A percentile compares a stretch with the other conserved stretches of the same genome.
Evolutionary conservation across 2,329 filamentous ascomycete genomes (phyloP).

Genomic region (Trichoderma sp.): DNA sequence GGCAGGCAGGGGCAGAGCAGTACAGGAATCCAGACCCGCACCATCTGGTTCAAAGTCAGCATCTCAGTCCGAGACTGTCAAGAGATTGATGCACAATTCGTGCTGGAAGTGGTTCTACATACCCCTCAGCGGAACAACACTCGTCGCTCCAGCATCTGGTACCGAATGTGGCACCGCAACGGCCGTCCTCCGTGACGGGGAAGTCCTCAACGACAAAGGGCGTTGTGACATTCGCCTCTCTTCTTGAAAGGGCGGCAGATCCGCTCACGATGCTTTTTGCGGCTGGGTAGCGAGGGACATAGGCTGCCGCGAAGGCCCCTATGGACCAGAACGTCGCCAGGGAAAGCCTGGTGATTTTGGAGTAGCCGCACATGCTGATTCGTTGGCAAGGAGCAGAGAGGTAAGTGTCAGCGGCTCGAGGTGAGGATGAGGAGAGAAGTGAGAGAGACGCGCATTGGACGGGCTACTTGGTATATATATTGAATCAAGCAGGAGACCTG

Average conservation of each 20-base stretch:
- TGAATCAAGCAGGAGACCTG: too few relatives aligned
- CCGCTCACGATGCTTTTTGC: too few relatives aligned
- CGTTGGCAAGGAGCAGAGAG: too few relatives aligned
- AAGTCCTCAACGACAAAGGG: constrained; percentile 29
- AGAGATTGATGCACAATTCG: too few relatives aligned
- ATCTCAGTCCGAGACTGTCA: background rate
- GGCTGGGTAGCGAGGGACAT: background rate
- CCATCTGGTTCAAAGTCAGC: constrained; percentile 44
- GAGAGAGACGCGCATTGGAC: too few relatives aligned
- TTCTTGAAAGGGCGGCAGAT: background rate
- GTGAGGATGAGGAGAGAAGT: too few relatives aligned
- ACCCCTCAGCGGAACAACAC: constrained; percentile 51
- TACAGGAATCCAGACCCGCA: constrained; percentile 58
- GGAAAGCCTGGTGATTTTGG: too few relatives aligned
- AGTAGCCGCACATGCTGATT: too few relatives aligned
- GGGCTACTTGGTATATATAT: too few relatives aligned
- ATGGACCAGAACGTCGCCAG: too few relatives aligned
- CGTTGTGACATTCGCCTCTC: background rate
- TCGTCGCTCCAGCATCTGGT: constrained; percentile 41
- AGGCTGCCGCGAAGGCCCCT: too few relatives aligned
- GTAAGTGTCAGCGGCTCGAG: too few relatives aligned
- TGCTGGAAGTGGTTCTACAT: constrained; percentile 26
- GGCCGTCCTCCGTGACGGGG: constrained; percentile 39
- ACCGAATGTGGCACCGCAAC: constrained; percentile 47
- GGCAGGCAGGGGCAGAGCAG: constrained; percentile 64